These are phyloP conservation scores for Tricholoma sp. DNA, from an alignment of 768 basidiomycete species.

Conservation along the genomic window DNA sequence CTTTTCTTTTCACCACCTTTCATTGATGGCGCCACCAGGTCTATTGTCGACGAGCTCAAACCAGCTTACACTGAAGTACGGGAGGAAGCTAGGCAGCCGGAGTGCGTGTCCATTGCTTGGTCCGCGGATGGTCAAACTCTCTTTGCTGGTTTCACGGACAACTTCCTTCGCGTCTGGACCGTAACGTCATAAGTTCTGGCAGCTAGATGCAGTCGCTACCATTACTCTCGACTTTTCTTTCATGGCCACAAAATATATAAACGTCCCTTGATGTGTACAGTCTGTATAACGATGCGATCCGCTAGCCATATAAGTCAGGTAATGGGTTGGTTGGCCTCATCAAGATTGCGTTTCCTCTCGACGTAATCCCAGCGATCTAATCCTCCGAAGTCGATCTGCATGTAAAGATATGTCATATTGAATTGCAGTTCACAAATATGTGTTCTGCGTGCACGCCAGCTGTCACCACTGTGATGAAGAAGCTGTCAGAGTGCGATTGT, in stretches of 20 bases:
- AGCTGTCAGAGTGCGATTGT: conserved; percentile 3
- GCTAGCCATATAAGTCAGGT: not conserved
- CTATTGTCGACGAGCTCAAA: conserved; percentile 98
- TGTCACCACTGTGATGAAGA: conserved; percentile 59
- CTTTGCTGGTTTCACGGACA: conserved; percentile 96
- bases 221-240: conserved; percentile 15
- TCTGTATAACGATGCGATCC: not conserved
- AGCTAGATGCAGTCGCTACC: conserved; percentile 13
- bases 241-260: conserved; percentile 23
- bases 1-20: not conserved
- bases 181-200: conserved; percentile 54
- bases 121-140: conserved; percentile 97
- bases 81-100: conserved; percentile 71
- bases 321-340: conserved; percentile 35
- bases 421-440: conserved; percentile 74
- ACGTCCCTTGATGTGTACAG: conserved; percentile 18
- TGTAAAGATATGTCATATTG: conserved; percentile 50
- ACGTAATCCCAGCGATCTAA: conserved; percentile 66
- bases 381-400: conserved; percentile 75
- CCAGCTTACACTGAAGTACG: conserved; percentile 83
- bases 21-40: conserved; percentile 40
- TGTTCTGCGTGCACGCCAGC: conserved; percentile 69
- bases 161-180: conserved; percentile 89
- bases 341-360: conserved; percentile 60
- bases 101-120: conserved; percentile 97